A percentile compares a stretch with the other conserved stretches of the same genome.
These are phyloP conservation scores for Paecilomyces formosus DNA, from an alignment of 2,329 filamentous ascomycete species.

Conservation along the genomic window DNA sequence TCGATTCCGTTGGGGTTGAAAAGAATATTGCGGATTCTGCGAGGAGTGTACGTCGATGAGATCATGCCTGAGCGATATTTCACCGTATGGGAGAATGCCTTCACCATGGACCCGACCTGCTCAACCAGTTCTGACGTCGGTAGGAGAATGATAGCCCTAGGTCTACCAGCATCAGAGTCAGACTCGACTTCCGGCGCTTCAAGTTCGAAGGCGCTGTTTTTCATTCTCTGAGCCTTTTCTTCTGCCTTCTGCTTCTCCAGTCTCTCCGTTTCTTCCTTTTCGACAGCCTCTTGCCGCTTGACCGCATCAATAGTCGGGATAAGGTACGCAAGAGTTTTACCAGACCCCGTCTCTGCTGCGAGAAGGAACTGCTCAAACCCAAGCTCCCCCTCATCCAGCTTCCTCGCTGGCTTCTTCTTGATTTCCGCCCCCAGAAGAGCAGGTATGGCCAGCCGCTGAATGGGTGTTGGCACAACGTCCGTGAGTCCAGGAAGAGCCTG, in stretches of 20 bases:
- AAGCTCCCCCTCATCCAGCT: conserved; percentile 29
- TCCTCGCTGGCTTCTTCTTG: conserved; percentile 23
- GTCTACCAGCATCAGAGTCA: conserved; percentile 65
- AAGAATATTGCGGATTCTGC: conserved; percentile 74
- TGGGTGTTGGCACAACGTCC: conserved; percentile 74
- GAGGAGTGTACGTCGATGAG: conserved; percentile 67
- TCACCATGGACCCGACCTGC: conserved; percentile 76
- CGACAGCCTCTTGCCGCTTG: conserved; percentile 64
- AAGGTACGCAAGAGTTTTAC: conserved; percentile 91
- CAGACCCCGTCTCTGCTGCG: conserved; percentile 92
- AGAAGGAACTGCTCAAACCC: conserved; percentile 65
- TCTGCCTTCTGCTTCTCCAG: conserved; percentile 49
- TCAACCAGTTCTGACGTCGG: conserved; percentile 87
- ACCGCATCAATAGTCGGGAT: conserved; percentile 77
- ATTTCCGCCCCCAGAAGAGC: conserved; percentile 57
- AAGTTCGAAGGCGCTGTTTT: conserved; percentile 55
- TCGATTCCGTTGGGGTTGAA: conserved; percentile 79
- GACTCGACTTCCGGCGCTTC: conserved; percentile 54
- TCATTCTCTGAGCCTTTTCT: conserved; percentile 43
- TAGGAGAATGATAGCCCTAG: conserved; percentile 76
- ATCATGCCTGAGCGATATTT: conserved; percentile 83
- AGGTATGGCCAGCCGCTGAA: conserved; percentile 84
- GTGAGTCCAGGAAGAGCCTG: conserved; percentile 70
- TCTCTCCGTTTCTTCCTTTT: conserved; percentile 53
- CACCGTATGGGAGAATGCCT: conserved; percentile 71